Conservation (phyloP, 2,329 filamentous ascomycete species). For the Stromatinia cepivora region DNA sequence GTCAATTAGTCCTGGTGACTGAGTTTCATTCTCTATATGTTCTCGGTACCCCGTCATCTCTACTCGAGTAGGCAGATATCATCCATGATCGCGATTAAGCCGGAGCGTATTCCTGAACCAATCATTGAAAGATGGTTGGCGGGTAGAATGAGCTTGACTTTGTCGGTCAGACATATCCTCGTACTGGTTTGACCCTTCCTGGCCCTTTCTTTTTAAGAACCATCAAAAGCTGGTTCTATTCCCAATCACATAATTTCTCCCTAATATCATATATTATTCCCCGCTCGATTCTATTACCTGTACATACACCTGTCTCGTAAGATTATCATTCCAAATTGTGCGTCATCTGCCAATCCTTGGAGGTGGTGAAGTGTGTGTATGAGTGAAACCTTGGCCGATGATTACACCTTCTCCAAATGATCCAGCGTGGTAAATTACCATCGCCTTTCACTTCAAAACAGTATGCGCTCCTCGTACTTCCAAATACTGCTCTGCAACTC, state of each 20-base stretch:
- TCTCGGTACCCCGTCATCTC: conserved; percentile 76
- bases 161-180: conserved; percentile 48
- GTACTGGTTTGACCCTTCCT: not conserved
- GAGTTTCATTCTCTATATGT: conserved; percentile 62
- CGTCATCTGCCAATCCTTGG: not conserved
- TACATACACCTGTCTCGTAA: conserved; percentile 2
- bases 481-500: conserved; percentile 82
- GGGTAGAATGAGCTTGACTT: conserved; percentile 97
- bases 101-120: conserved; percentile 91
- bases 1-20: conserved; percentile 54
- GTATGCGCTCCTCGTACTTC: conserved; percentile 91
- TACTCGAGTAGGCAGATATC: conserved; percentile 66
- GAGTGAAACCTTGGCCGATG: not conserved
- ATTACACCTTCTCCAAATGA: conserved; percentile 7
- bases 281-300: not conserved
- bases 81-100: conserved; percentile 89
- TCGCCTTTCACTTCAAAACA: conserved; percentile 49
- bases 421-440: not conserved
- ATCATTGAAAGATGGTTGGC: conserved; percentile 73
- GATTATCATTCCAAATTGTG: not conserved
- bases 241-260: not conserved
- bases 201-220: not conserved
- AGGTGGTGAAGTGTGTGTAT: not conserved
- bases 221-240: not conserved
- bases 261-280: not conserved